Evolutionary conservation across 2,329 filamentous ascomycete species (phyloP).

Genomic region (Monosporascus sp.): DNA sequence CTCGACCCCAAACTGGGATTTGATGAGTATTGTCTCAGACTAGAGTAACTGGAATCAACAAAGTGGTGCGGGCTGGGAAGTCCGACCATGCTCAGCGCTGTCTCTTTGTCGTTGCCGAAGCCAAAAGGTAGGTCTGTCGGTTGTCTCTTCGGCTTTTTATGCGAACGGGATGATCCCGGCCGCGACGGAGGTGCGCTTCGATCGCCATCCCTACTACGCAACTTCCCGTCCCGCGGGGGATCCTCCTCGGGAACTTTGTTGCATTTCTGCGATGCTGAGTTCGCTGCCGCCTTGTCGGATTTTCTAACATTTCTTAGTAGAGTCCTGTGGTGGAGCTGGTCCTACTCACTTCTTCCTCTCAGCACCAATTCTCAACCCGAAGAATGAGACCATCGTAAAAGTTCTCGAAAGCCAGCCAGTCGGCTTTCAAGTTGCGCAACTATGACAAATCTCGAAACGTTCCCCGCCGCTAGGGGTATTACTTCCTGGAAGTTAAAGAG

Average conservation of each 20-base stretch:
- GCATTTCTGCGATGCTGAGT: conserved; percentile 18
- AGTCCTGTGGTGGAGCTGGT: conserved; percentile 6
- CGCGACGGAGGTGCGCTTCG: conserved; percentile 19
- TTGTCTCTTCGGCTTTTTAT: conserved; percentile 16
- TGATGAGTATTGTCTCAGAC: conserved; percentile 23
- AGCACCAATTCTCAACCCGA: conserved; percentile 50
- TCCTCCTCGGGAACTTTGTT: conserved; percentile 7
- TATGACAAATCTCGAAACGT: conserved; percentile 5
- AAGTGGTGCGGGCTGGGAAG: conserved; percentile 24
- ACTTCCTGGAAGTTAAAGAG: neutral
- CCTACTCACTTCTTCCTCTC: conserved; percentile 53
- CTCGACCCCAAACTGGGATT: conserved; percentile 26
- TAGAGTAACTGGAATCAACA: conserved; percentile 13
- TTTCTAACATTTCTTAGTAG: conserved; percentile 19
- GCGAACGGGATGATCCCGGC: conserved; percentile 36
- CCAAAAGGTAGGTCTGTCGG: conserved; percentile 20
- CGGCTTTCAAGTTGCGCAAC: conserved; percentile 6
- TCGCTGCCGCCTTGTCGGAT: conserved; percentile 26
- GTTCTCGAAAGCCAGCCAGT: neutral
- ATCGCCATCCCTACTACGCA: conserved; percentile 9
- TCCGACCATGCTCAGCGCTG: conserved; percentile 42
- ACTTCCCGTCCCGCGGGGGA: conserved; percentile 2
- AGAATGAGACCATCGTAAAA: conserved; percentile 51
- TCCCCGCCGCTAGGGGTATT: neutral
- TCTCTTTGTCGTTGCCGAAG: conserved; percentile 32